These are phyloP conservation scores for Epichloe scottii DNA, from an alignment of 2,329 filamentous ascomycete genomes.

Conservation along the genomic window DNA sequence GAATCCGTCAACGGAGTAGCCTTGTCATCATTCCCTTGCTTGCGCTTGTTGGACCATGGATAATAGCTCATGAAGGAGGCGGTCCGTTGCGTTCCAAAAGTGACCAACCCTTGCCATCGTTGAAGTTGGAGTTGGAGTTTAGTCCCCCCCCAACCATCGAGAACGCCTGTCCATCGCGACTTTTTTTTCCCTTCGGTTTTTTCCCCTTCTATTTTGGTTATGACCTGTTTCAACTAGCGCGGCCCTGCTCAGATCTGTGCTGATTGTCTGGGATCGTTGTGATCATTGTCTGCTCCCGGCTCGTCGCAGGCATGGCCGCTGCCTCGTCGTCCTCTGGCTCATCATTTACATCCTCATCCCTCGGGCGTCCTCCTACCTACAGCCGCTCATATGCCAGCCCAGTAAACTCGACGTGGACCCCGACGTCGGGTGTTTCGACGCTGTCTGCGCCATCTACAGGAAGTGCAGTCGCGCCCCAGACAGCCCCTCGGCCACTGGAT, in stretches of 20 bases:
- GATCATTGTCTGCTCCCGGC: neutral
- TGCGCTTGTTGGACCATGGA: neutral
- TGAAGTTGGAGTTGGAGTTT: neutral
- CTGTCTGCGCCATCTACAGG: constrained; percentile 30
- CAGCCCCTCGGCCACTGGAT: constrained; percentile 32
- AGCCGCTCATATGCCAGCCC: constrained; percentile 30
- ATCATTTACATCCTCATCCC: constrained; percentile 34
- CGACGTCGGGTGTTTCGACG: constrained; percentile 30
- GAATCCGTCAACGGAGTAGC: neutral
- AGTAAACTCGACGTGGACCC: constrained; percentile 33
- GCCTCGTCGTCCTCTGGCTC: constrained; percentile 33
- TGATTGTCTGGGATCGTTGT: neutral
- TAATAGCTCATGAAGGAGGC: neutral
- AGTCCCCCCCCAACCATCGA: neutral
- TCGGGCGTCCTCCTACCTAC: constrained; percentile 28
- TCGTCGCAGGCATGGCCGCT: constrained; percentile 21
- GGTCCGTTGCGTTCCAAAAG: constrained; percentile 1
- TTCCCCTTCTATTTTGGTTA: neutral
- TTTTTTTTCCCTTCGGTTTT: neutral
- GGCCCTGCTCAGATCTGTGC: neutral
- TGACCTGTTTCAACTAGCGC: neutral
- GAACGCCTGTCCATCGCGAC: neutral
- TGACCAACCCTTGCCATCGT: neutral
- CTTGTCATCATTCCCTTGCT: neutral
- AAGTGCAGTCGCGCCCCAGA: constrained; percentile 21